These are phyloP conservation scores for Arxiozyma slooffiae DNA, from an alignment of 1,139 yeast species.

Conservation along the genomic window DNA sequence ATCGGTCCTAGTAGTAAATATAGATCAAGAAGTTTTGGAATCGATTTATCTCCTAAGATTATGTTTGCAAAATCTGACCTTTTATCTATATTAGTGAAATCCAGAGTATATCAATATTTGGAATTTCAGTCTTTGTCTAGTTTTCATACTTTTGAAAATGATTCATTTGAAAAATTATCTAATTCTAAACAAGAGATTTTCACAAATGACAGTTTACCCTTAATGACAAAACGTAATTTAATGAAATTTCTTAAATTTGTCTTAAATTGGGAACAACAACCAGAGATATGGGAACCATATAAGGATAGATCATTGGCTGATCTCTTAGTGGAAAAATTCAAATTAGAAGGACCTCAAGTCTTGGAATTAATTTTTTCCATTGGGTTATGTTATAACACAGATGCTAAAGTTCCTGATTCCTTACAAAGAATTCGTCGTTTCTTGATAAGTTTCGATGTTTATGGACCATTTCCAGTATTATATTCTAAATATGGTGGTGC, in stretches of 20 bases:
- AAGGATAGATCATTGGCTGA: slow-evolving; percentile 46
- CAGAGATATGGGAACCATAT: slow-evolving; percentile 46
- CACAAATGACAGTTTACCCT: slow-evolving; percentile 71
- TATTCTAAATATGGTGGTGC: slow-evolving; percentile 93
- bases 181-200: slow-evolving; percentile 87
- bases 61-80: slow-evolving; percentile 84
- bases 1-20: slow-evolving; percentile 28
- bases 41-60: slow-evolving; percentile 82
- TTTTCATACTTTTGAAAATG: slow-evolving; percentile 88
- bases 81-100: slow-evolving; percentile 63
- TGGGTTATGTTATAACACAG: slow-evolving; percentile 59
- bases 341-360: slow-evolving; percentile 62
- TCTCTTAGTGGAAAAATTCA: slow-evolving; percentile 55
- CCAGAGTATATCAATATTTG: slow-evolving; percentile 81
- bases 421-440: slow-evolving; percentile 74
- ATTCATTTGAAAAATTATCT: slow-evolving; percentile 74
- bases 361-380: slow-evolving; percentile 78
- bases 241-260: slow-evolving; percentile 93
- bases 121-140: slow-evolving; percentile 84
- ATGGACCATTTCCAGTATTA: slow-evolving; percentile 89
- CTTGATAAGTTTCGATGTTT: slow-evolving; percentile 77
- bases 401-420: slow-evolving; percentile 62
- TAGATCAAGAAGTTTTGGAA: slow-evolving; percentile 62
- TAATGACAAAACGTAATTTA: slow-evolving; percentile 68
- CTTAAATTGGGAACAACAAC: slow-evolving; percentile 53